Conservation (phyloP, 1,284 basidiomycete species). For the Microbotryum scabiosae region DNA sequence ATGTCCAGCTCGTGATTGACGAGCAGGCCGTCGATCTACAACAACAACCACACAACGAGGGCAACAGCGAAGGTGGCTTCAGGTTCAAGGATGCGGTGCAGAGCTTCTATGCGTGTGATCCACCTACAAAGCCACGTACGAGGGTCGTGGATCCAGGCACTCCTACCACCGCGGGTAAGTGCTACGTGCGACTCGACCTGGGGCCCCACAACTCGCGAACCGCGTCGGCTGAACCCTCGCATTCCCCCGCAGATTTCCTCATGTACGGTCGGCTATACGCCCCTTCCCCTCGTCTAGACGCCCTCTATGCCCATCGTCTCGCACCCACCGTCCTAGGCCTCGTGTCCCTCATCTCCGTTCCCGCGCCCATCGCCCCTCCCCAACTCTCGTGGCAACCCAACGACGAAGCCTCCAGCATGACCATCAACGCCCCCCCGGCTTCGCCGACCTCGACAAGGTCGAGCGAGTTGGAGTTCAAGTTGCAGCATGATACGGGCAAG, state of each 20-base stretch:
- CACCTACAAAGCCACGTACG: constrained; percentile 57
- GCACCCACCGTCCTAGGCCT: constrained; percentile 46
- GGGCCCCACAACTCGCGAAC: neutral
- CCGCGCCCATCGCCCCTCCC: constrained; percentile 33
- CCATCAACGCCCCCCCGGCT: constrained; percentile 25
- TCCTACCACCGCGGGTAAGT: neutral
- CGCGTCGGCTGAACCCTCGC: neutral
- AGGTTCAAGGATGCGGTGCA: constrained; percentile 83
- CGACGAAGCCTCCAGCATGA: neutral
- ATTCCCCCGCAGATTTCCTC: constrained; percentile 58
- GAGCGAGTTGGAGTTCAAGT: constrained; percentile 74
- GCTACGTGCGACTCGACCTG: neutral
- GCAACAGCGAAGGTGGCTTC: constrained; percentile 57
- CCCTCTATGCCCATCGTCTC: constrained; percentile 74
- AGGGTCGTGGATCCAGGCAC: neutral
- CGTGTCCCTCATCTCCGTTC: constrained; percentile 44
- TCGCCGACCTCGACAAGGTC: constrained; percentile 36
- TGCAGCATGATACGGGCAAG: constrained; percentile 85
- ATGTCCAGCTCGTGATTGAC: constrained; percentile 49
- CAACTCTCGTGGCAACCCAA: constrained; percentile 23
- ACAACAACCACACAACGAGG: constrained; percentile 16
- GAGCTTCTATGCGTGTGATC: constrained; percentile 67
- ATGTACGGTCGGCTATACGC: constrained; percentile 88
- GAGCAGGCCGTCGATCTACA: constrained; percentile 25
- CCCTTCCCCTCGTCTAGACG: constrained; percentile 78